Conservation (phyloP, 805 yeast species). For the Maudiozyma barnettii region DNA sequence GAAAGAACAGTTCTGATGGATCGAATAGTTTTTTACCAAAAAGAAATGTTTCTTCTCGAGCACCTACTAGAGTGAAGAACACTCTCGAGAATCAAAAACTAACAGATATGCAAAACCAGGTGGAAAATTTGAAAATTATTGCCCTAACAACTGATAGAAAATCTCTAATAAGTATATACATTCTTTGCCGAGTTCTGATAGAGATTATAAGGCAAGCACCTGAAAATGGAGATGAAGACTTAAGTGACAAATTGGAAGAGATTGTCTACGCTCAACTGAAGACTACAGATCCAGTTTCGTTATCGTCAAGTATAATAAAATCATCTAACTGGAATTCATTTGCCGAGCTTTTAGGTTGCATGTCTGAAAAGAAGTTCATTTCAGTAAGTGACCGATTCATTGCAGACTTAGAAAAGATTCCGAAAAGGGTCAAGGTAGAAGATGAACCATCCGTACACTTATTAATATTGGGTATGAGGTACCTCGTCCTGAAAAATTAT, state of each 20-base stretch:
- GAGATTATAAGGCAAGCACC: conserved; percentile 89
- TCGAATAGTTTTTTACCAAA: conserved; percentile 30
- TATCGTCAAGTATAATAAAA: conserved; percentile 62
- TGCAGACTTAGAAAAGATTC: conserved; percentile 81
- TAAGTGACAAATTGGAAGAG: conserved; percentile 80
- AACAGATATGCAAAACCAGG: conserved; percentile 34
- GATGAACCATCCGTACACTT: conserved; percentile 57
- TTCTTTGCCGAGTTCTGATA: conserved; percentile 81
- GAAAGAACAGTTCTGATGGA: neutral
- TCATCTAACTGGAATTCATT: conserved; percentile 91
- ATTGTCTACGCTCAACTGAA: conserved; percentile 84
- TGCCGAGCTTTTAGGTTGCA: conserved; percentile 79
- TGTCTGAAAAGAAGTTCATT: conserved; percentile 76
- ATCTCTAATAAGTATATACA: conserved; percentile 76
- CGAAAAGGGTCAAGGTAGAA: conserved; percentile 40
- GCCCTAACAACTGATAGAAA: conserved; percentile 82
- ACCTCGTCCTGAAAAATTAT: conserved; percentile 64
- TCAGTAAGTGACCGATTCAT: conserved; percentile 90
- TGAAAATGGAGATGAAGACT: conserved; percentile 62
- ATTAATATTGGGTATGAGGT: conserved; percentile 86
- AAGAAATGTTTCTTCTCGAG: conserved; percentile 42
- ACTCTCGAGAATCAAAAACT: conserved; percentile 47
- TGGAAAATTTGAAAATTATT: conserved; percentile 43
- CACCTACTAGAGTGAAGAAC: conserved; percentile 20
- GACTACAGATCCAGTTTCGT: conserved; percentile 69